A percentile compares a stretch with the other conserved stretches of the same genome.
Evolutionary conservation across 257 asterid genomes (phyloP).

Genomic region (Solanum chiquidenum): DNA sequence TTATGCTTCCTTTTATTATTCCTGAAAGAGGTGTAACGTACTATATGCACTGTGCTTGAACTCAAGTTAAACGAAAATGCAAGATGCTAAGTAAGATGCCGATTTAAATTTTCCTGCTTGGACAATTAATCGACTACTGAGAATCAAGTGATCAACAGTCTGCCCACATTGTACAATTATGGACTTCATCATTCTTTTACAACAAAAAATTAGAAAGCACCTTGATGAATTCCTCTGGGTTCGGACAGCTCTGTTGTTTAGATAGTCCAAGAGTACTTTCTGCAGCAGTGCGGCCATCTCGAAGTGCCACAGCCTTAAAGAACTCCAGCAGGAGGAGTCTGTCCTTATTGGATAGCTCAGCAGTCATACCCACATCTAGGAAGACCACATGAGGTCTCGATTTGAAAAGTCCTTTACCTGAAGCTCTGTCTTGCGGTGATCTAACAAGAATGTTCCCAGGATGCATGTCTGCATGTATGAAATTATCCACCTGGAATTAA

Average conservation of each 20-base stretch:
- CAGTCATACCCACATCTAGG: conserved; percentile 96
- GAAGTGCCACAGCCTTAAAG: conserved; percentile 88
- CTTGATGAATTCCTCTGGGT: conserved; percentile 67
- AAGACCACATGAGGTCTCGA: conserved; percentile 72
- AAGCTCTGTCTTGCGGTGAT: conserved; percentile 23
- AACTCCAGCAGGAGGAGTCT: conserved; percentile 56
- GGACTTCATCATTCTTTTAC: background rate
- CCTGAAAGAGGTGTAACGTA: background rate
- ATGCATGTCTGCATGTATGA: conserved; percentile 95
- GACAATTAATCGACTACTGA: background rate
- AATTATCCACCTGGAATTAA: conserved; percentile 70
- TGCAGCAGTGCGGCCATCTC: conserved; percentile 79
- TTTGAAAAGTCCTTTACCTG: conserved; percentile 46
- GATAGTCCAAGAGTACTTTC: conserved; percentile 76
- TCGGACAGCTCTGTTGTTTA: conserved; percentile 72
- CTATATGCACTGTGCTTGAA: background rate
- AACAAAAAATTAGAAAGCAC: conserved; percentile 22
- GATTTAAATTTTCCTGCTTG: background rate
- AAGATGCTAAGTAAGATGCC: background rate
- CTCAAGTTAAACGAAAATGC: background rate
- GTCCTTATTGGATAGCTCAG: conserved; percentile 80
- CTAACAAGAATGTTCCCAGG: conserved; percentile 94
- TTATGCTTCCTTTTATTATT: background rate
- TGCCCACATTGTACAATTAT: background rate
- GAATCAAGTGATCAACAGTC: background rate